Percentiles rank a stretch among this genome's conserved stretches.
Evolutionary conservation across 1,139 yeast genomes (phyloP).

Genomic region (Hyphopichia wangnamkhiaoensis): DNA sequence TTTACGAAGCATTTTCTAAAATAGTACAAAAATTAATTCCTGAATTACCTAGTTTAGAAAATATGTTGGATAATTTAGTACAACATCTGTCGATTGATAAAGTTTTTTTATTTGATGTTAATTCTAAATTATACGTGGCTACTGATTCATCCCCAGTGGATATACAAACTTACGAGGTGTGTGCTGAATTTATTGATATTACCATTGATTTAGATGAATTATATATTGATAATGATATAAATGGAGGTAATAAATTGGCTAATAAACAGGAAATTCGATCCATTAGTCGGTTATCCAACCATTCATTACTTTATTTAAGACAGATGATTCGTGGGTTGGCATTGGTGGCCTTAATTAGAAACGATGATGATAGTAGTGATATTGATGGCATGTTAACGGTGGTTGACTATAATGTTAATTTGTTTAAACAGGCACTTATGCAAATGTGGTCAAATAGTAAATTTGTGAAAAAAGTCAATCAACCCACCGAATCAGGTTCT

Average conservation of each 20-base stretch:
- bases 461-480: conserved; percentile 3
- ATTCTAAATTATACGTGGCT: conserved; percentile 93
- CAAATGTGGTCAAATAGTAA: conserved; percentile 65
- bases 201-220: conserved; percentile 83
- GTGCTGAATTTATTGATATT: conserved; percentile 95
- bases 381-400: conserved; percentile 65
- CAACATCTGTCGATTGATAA: conserved; percentile 90
- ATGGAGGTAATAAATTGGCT: conserved; percentile 11
- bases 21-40: conserved; percentile 89
- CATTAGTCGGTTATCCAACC: conserved; percentile 76
- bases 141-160: conserved; percentile 96
- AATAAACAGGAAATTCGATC: conserved; percentile 52
- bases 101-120: conserved; percentile 87
- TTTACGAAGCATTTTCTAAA: conserved; percentile 92
- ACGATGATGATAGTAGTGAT: conserved; percentile 51
- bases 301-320: conserved; percentile 75
- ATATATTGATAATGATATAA: conserved; percentile 48
- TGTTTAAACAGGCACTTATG: conserved; percentile 76
- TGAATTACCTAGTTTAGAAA: conserved; percentile 85
- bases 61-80: conserved; percentile 83
- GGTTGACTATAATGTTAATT: conserved; percentile 85
- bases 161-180: conserved; percentile 91
- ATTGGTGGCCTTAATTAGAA: conserved; percentile 79
- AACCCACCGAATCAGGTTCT: too few relatives aligned
- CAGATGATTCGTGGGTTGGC: conserved; percentile 95